These are phyloP conservation scores for Ceriops decandra DNA, from an alignment of 345 rosid species.

Conservation along the genomic window DNA sequence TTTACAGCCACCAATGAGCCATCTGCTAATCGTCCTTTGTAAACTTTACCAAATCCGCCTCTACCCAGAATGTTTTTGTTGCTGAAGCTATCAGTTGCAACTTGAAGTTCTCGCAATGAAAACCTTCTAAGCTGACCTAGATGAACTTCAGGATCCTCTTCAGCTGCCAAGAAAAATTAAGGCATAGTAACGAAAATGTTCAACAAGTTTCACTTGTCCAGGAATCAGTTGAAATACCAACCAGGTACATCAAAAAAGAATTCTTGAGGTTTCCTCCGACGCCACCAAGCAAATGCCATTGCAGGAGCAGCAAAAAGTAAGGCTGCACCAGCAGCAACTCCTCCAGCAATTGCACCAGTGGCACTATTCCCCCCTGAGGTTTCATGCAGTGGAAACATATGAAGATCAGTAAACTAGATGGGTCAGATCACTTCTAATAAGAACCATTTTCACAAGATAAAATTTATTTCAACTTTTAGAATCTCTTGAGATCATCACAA, in stretches of 20 bases:
- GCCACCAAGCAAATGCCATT: conserved; percentile 28
- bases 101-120: conserved; percentile 32
- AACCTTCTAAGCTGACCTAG: conserved; percentile 33
- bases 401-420: not conserved
- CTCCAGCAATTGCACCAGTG: conserved; percentile 36
- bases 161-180: conserved; percentile 14
- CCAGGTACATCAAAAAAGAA: conserved; percentile 35
- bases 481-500: too few species aligned
- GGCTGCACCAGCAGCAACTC: conserved; percentile 39
- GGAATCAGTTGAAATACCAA: conserved; percentile 13
- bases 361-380: conserved; percentile 21
- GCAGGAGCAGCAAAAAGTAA: conserved; percentile 35
- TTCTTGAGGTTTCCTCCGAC: conserved; percentile 26
- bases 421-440: too few species aligned
- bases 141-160: conserved; percentile 35
- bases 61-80: conserved; percentile 35
- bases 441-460: too few species aligned
- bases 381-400: not conserved
- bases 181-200: not conserved
- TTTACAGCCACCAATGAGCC: conserved; percentile 38
- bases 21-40: conserved; percentile 34
- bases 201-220: not conserved
- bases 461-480: too few species aligned
- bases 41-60: conserved; percentile 37
- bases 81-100: conserved; percentile 35